phyloP scores from a whole-genome alignment of 495 filamentous ascomycete species.

The Usnea hakonensis region DNA sequence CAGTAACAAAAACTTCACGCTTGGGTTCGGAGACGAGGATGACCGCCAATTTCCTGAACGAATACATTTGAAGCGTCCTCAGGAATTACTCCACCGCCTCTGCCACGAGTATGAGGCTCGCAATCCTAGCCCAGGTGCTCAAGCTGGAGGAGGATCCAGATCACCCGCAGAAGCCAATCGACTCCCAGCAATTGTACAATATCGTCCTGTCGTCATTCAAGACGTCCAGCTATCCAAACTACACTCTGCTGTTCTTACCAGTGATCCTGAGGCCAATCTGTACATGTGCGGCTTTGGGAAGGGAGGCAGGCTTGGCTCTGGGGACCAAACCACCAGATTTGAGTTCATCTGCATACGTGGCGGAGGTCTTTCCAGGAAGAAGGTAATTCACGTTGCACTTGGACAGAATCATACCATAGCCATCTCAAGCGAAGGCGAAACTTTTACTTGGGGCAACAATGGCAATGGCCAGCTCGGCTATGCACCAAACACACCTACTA shows the following conservation, averaged over 20 bases:
- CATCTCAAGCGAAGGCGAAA: conserved; percentile 68
- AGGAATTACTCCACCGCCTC: conserved; percentile 64
- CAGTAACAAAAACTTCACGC: conserved; percentile 87
- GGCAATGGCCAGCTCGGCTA: conserved; percentile 83
- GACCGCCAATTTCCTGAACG: conserved; percentile 90
- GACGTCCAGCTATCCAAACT: conserved; percentile 83
- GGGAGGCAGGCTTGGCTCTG: conserved; percentile 82
- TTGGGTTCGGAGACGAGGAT: conserved; percentile 88
- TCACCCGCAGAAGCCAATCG: conserved; percentile 18
- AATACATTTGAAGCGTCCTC: conserved; percentile 67
- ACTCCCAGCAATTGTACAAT: conserved; percentile 60
- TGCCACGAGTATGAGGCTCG: conserved; percentile 49
- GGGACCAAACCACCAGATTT: conserved; percentile 81
- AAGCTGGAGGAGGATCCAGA: neutral
- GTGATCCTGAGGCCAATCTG: conserved; percentile 85
- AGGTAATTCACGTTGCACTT: conserved; percentile 63
- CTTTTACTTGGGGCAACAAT: conserved; percentile 92
- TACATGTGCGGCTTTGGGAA: conserved; percentile 90
- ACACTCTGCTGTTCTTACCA: conserved; percentile 81
- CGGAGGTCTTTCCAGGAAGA: conserved; percentile 60
- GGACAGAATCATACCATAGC: conserved; percentile 90
- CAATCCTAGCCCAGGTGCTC: conserved; percentile 9
- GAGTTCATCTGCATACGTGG: conserved; percentile 72
- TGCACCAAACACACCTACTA: conserved; percentile 37
- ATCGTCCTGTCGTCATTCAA: conserved; percentile 61